Base-by-base conservation (phyloP, 225 moss, liverwort and hornwort genomes). In the Straminergon stramineum region DNA sequence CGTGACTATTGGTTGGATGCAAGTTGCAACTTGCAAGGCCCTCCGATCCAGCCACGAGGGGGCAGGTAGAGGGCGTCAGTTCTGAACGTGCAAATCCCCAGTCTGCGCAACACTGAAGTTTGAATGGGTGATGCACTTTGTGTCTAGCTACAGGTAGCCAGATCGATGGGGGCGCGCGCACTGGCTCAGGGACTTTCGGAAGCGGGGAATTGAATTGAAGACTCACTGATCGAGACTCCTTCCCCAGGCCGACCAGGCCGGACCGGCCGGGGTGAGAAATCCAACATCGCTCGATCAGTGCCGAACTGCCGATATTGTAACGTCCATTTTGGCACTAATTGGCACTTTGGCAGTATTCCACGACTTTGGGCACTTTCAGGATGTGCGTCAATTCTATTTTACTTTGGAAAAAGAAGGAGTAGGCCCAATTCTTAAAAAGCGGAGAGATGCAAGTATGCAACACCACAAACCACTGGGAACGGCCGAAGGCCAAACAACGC, bases 81-180 rank as follows among this genome's bases (percentile, higher is more conserved):
- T 37, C 43, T 65, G 86, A 90, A 90, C 90, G 81, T 86, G 90
- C 86, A 90, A 86, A 63, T 28, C 64, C 81, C 9, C 64, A 89
- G 55, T 80, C 86, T 80, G 55, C 11, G 71, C 39, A 24, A 63
- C 73, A 41, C 81, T 89, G 27, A 86, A 80, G 71, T n/a, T 57
- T 11, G 79, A 55, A 78, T 9, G 78, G 79, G 57, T n/a, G 26
- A n/a, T 79, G 79, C 56, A 57, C 80, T 69, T 89, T 70, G 60
- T 52, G 89, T 70, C 79, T 51, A 26, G 9, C 16, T 74, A 48
- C 32, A 52, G 51, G 52, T 2, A 76, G 34, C 35, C 8, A 53
- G 77, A 34, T 22, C 53, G 22, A 34, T 34, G 21, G 31, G 18
- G 75, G 75, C 48, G 58, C 20, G 22, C 22, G 31, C 18, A 75